A percentile compares a stretch with the other conserved stretches of the same genome.
Evolutionary conservation across 2,329 filamentous ascomycete species (phyloP).

Genomic region (Colletotrichum sp.): DNA sequence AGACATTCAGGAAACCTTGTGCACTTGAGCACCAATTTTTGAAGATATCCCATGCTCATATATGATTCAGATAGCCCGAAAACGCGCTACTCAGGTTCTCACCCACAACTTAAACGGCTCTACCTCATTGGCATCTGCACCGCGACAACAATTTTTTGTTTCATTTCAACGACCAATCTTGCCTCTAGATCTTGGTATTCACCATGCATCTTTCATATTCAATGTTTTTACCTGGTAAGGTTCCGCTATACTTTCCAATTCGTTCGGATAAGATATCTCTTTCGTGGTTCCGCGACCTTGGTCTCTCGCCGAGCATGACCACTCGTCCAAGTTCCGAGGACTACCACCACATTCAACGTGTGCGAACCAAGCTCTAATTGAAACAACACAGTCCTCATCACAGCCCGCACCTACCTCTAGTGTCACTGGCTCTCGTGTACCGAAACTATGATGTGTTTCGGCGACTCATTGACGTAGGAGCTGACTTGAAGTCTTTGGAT

Average conservation of each 20-base stretch:
- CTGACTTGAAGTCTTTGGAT: not conserved
- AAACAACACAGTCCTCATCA: not conserved
- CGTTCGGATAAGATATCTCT: not conserved
- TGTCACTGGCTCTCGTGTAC: not conserved
- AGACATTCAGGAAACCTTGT: not conserved
- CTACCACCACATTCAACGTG: not conserved
- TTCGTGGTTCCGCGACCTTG: not conserved
- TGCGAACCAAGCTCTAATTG: fast-evolving
- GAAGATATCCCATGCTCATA: fast-evolving
- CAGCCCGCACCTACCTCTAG: not conserved
- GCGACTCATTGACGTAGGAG: not conserved
- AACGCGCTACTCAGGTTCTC: not conserved
- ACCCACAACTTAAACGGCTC: not conserved
- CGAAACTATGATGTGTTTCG: not conserved
- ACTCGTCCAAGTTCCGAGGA: not conserved
- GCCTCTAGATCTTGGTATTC: fast-evolving
- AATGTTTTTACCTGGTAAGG: not conserved
- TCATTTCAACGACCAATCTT: not conserved
- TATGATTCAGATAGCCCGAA: not conserved
- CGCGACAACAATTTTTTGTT: fast-evolving
- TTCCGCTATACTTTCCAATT: not conserved
- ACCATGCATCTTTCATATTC: not conserved
- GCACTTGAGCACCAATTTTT: not conserved
- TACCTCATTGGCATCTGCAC: fast-evolving
- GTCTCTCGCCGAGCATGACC: not conserved